Conservation (phyloP, 2,329 filamentous ascomycete species). For the Sporothrix dimorphospora region DNA sequence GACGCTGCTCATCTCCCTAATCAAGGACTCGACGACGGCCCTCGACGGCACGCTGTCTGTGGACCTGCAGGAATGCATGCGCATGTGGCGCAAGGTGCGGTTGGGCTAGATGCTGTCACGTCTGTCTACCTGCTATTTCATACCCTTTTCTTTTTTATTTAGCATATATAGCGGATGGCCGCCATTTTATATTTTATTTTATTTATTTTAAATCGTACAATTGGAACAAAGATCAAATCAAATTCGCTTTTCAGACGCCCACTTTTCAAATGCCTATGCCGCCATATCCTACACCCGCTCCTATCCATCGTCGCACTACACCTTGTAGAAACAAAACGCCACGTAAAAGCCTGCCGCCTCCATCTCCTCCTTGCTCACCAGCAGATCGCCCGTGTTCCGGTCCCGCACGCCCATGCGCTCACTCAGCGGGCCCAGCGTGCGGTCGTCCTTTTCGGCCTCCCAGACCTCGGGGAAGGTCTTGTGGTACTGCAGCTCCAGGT, state of each 20-base stretch:
- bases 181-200: slow-evolving; percentile 3
- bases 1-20: slow-evolving; percentile 51
- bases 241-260: background rate
- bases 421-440: slow-evolving; percentile 77
- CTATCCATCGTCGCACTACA: slow-evolving; percentile 50
- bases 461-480: slow-evolving; percentile 90
- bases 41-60: slow-evolving; percentile 53
- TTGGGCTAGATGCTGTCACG: slow-evolving; percentile 43
- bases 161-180: background rate
- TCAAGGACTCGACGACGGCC: slow-evolving; percentile 51
- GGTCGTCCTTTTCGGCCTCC: slow-evolving; percentile 86
- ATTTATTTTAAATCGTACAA: background rate
- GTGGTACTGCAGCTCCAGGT: slow-evolving; percentile 92
- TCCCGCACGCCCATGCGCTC: slow-evolving; percentile 95
- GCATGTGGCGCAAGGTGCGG: slow-evolving; percentile 57
- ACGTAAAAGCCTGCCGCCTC: slow-evolving; percentile 91
- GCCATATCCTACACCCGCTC: background rate
- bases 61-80: slow-evolving; percentile 59
- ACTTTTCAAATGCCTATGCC: background rate
- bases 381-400: slow-evolving; percentile 64
- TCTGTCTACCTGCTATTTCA: background rate
- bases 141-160: background rate
- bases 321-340: slow-evolving; percentile 97
- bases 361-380: slow-evolving; percentile 84
- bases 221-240: background rate